Conservation (phyloP, 805 yeast species). For the Kregervanrija pseudodelftensis region DNA sequence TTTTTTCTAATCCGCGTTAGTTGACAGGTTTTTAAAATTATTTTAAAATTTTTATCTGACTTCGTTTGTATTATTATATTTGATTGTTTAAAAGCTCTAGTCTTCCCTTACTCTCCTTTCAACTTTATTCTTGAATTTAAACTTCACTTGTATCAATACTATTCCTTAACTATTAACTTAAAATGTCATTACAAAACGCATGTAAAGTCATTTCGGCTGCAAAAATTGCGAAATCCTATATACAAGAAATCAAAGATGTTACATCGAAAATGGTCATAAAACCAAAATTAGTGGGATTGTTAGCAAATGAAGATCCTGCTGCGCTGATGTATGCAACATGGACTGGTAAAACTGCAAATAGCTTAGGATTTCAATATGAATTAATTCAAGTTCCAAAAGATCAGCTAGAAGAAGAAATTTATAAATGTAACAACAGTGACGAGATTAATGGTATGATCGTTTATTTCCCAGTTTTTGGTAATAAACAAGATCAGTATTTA, state of each 20-base stretch:
- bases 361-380: slow-evolving; percentile 81
- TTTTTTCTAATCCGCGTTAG: too few species aligned
- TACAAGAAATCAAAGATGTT: slow-evolving; percentile 59
- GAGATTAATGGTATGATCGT: slow-evolving; percentile 88
- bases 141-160: too few species aligned
- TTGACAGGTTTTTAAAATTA: too few species aligned
- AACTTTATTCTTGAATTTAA: too few species aligned
- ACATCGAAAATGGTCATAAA: slow-evolving; percentile 43
- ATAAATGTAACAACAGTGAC: slow-evolving; percentile 74
- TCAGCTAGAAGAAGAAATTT: slow-evolving; percentile 73
- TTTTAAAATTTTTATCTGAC: too few species aligned
- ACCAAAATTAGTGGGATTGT: slow-evolving; percentile 83
- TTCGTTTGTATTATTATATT: too few species aligned
- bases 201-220: slow-evolving; percentile 85
- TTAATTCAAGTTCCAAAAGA: slow-evolving; percentile 68
- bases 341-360: slow-evolving; percentile 87
- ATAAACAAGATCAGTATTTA: slow-evolving; percentile 88
- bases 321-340: slow-evolving; percentile 92
- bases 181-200: slow-evolving; percentile 28
- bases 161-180: background rate
- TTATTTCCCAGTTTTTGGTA: slow-evolving; percentile 95
- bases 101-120: too few species aligned
- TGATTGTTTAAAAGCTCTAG: too few species aligned
- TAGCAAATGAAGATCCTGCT: slow-evolving; percentile 92
- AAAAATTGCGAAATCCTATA: slow-evolving; percentile 74